Conservation (phyloP, 306 rosid species). For the Cucurbita moschata region DNA sequence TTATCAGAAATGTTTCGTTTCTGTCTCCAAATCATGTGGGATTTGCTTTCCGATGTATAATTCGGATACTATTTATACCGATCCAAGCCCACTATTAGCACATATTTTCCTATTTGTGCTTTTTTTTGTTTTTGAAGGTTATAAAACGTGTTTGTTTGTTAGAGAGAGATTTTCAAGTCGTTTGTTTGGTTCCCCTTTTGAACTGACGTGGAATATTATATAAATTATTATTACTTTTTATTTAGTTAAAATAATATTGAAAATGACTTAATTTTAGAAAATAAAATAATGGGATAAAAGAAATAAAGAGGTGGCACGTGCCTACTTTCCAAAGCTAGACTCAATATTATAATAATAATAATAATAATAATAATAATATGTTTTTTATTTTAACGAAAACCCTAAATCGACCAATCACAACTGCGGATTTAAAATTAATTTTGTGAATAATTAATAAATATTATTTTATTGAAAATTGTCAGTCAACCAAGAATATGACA, state of each 20-base stretch:
- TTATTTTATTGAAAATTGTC: not conserved
- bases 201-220: no score
- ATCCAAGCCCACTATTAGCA: no score
- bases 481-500: not conserved
- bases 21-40: no score
- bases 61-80: no score
- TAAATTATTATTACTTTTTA: not conserved
- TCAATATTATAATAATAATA: not conserved
- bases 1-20: no score
- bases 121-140: no score
- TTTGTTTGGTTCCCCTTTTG: no score
- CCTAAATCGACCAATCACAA: not conserved
- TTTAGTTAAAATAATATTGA: not conserved
- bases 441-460: not conserved
- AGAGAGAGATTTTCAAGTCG: no score
- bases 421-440: not conserved
- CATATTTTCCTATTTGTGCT: no score
- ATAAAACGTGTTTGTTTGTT: no score
- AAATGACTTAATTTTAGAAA: not conserved
- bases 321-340: not conserved
- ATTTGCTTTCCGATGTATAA: no score
- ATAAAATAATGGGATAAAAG: not conserved
- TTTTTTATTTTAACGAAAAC: not conserved
- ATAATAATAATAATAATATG: no score
- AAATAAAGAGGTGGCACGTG: not conserved